A percentile compares a stretch with the other conserved stretches of the same genome.
Conservation (phyloP, 2,329 filamentous ascomycete species). For the Aspergillus japonicus region DNA sequence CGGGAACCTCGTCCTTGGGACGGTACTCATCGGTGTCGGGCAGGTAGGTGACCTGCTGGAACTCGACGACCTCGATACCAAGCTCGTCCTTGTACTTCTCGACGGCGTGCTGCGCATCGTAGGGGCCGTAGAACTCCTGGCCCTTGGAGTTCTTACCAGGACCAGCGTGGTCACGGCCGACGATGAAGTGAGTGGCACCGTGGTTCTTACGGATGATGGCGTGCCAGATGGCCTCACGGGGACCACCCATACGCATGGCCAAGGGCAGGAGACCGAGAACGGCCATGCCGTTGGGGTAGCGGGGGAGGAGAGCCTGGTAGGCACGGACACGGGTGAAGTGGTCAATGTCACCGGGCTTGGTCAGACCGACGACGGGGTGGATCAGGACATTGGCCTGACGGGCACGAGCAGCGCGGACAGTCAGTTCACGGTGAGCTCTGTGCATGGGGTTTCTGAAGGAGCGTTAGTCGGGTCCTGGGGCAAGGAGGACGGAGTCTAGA, state of each 20-base stretch:
- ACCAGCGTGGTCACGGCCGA: conserved; percentile 95
- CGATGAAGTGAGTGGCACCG: conserved; percentile 98
- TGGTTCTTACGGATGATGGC: conserved; percentile 99
- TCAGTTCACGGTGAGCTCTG: conserved; percentile 95
- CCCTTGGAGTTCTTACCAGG: conserved; percentile 98
- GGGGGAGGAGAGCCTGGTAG: conserved; percentile 92
- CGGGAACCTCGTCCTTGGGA: conserved; percentile 83
- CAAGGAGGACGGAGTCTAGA: not conserved
- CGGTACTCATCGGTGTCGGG: conserved; percentile 96
- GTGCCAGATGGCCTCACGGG: conserved; percentile 98
- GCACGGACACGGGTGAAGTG: conserved; percentile 99
- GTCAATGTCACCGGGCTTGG: conserved; percentile 98
- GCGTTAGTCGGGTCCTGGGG: not conserved
- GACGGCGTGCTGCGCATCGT: conserved; percentile 93
- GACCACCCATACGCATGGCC: conserved; percentile 98
- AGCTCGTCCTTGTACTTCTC: conserved; percentile 97
- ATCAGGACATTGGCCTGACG: conserved; percentile 98
- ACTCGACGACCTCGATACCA: conserved; percentile 96
- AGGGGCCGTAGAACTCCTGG: conserved; percentile 95
- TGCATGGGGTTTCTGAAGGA: conserved; percentile 89
- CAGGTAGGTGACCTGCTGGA: conserved; percentile 99
- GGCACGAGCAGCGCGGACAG: conserved; percentile 90
- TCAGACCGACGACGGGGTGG: conserved; percentile 96
- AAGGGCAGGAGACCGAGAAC: conserved; percentile 90
- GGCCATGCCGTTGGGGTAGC: conserved; percentile 99